Evolutionary conservation across 495 filamentous ascomycete genomes (phyloP), one percentile per base, ranked within the genome.

Genomic region (Lepidopterella palustris): DNA sequence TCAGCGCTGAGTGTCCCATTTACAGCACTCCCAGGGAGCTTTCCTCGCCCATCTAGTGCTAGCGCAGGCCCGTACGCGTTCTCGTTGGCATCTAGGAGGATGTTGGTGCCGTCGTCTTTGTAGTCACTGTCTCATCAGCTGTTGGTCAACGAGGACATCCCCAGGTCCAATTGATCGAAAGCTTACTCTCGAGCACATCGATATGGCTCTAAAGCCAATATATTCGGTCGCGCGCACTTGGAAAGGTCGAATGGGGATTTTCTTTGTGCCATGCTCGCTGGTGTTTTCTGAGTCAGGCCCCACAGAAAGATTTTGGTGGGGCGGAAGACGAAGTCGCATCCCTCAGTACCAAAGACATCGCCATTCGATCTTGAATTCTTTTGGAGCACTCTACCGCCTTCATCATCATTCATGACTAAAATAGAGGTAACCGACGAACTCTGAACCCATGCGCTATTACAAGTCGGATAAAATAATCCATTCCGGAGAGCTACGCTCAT

Each of bases 81-180:
- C 73, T 98, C 93, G 65, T 98, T 98, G 58, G 95, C 93, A 69
- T 98, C 93, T 58, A 98, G 87, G 27, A 98, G 84, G 57, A 97
- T 86, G 71, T 97, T 97, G 48, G 86, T 95, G 63, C 93, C 95
- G 69, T 98, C 88, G 70, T 98, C 93, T 80, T 97, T 96, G 80
- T 97, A 97, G 82, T 98, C 92, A 80, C 90, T 95, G 73, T 59
- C 58, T 70, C 59, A 65, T 77, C 72, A 77, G 76, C 18, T 54
- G 27, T 35, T 31, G 48, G 11, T n/a, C 4, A 51, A 40, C 11
- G 31, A 20, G 45, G 20, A 27, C 40, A 5, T 56, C 59, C 45
- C 45, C n/a, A 32, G 28, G 26, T 20, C 8, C 28, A 31, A 52
- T 31, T n/a, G 39, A 25, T 10, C 4, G n/a, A 39, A 25, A 47